phyloP scores from a whole-genome alignment of 345 rosid genomes.

The Citrus mangshanensis region DNA sequence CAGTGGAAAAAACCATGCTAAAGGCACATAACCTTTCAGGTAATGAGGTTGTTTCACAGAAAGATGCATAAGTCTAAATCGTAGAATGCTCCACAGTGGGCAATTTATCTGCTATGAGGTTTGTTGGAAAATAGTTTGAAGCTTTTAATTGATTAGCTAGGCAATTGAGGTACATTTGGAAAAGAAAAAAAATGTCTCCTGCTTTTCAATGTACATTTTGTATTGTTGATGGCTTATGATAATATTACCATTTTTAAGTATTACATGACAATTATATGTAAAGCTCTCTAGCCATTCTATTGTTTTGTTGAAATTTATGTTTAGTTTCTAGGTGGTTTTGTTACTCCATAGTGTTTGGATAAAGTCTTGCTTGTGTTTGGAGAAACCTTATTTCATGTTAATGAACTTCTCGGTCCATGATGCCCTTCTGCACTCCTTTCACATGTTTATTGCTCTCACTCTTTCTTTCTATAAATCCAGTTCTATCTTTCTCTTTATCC shows the following conservation, averaged over 20 bases:
- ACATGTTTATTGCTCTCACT: neutral
- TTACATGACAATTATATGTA: neutral
- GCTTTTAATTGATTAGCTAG: neutral
- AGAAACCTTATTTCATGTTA: neutral
- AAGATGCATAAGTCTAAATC: neutral
- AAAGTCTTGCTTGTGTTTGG: neutral
- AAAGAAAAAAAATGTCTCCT: no score
- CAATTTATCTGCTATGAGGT: neutral
- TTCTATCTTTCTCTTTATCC: neutral
- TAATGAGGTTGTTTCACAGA: neutral
- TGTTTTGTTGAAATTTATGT: neutral
- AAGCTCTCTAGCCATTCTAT: neutral
- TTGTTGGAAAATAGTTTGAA: neutral
- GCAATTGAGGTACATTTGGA: neutral
- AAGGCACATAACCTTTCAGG: constrained; percentile 3
- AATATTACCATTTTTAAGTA: neutral
- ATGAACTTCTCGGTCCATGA: neutral
- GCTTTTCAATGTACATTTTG: neutral
- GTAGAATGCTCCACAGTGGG: neutral
- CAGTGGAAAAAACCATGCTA: constrained; percentile 29
- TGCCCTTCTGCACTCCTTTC: neutral
- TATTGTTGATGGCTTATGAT: neutral
- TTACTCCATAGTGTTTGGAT: neutral
- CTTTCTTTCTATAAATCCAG: neutral
- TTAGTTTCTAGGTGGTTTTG: neutral